A percentile compares a stretch with the other conserved stretches of the same genome.
Evolutionary conservation across 73 alveolate genomes (phyloP).

Genomic region (Paramecium pentaurelia): DNA sequence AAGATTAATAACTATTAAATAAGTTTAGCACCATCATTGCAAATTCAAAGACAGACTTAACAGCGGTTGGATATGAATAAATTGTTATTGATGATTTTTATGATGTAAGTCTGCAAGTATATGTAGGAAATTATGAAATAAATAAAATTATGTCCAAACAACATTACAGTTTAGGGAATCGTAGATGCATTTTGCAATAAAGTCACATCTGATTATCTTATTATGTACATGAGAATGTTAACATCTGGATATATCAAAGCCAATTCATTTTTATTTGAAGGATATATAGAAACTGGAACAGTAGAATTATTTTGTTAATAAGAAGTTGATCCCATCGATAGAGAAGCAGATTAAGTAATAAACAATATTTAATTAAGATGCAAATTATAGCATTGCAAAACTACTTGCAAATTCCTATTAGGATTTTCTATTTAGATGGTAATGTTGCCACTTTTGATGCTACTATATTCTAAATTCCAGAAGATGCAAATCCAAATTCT

Average conservation of each 20-base stretch:
- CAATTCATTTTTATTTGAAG: conserved; percentile 73
- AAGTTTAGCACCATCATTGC: conserved; percentile 45
- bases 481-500: conserved; percentile 57
- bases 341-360: conserved; percentile 64
- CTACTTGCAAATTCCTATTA: conserved; percentile 49
- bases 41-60: conserved; percentile 66
- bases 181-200: conserved; percentile 67
- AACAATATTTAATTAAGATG: not conserved
- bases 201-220: conserved; percentile 65
- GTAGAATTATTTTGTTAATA: conserved; percentile 61
- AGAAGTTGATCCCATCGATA: conserved; percentile 74
- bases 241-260: conserved; percentile 75
- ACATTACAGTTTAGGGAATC: conserved; percentile 28
- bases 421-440: conserved; percentile 59
- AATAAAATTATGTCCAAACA: conserved; percentile 30
- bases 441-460: conserved; percentile 30
- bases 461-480: conserved; percentile 56
- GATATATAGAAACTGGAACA: conserved; percentile 72
- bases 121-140: not conserved
- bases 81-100: conserved; percentile 80
- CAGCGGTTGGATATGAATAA: conserved; percentile 78
- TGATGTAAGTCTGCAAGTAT: conserved; percentile 52
- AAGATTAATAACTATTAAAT: conserved; percentile 35
- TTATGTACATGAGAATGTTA: conserved; percentile 78
- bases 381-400: conserved; percentile 63